Evolutionary conservation across 164 flowering plant genomes (phyloP).

Genomic region (grape (Vitis vinifera)): ASM3070453v1 NC_081805.1:5893001-5893500

Average conservation of each 20-base stretch:
- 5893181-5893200: no score
- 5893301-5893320: constrained; percentile 67
- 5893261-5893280: constrained; percentile 66
- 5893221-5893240: constrained; percentile 43
- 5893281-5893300: constrained; percentile 55
- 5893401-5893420: constrained; percentile 34
- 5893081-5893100: no score
- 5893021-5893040: no score
- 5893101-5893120: no score
- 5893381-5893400: constrained; percentile 67
- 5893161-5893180: background rate
- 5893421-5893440: constrained; percentile 44
- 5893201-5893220: no score
- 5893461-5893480: constrained; percentile 58
- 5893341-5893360: constrained; percentile 76
- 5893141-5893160: background rate
- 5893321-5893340: constrained; percentile 65
- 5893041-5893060: no score
- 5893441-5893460: constrained; percentile 72
- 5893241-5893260: constrained; percentile 67
- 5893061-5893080: no score
- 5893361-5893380: constrained; percentile 82
- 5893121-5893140: no score
- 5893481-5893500: constrained; percentile 78
- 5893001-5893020: no score